Percentiles rank a stretch among this genome's conserved stretches.
These are phyloP conservation scores for Jaminaea rosea DNA, from an alignment of 1,284 basidiomycete genomes.

Conservation along the genomic window DNA sequence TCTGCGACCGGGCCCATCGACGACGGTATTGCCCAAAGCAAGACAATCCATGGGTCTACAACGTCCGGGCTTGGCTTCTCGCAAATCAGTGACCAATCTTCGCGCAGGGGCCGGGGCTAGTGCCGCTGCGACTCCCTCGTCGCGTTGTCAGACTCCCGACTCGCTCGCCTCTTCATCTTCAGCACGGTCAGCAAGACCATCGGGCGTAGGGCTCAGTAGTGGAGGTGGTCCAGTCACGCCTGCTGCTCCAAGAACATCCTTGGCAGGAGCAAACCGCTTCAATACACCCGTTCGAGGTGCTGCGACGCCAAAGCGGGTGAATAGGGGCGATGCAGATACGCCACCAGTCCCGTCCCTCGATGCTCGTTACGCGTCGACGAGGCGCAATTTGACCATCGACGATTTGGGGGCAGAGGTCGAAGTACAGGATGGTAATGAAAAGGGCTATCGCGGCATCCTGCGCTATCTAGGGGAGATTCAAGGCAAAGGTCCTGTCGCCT, in stretches of 20 bases:
- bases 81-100: conserved; percentile 3
- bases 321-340: background rate
- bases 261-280: too few species aligned
- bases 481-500: conserved; percentile 26
- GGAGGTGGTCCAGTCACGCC: too few species aligned
- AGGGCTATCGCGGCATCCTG: conserved; percentile 24
- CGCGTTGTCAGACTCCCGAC: background rate
- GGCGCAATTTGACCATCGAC: conserved; percentile 12
- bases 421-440: conserved; percentile 4
- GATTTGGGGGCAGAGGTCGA: conserved; percentile 33
- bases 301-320: too few species aligned
- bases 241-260: too few species aligned
- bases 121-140: background rate
- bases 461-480: conserved; percentile 38
- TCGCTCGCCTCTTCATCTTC: too few species aligned
- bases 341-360: background rate
- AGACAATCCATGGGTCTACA: too few species aligned
- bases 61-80: too few species aligned
- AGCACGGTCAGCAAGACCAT: too few species aligned
- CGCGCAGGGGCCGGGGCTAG: background rate
- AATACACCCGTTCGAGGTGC: too few species aligned
- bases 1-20: too few species aligned
- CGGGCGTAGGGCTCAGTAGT: too few species aligned
- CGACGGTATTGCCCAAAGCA: too few species aligned
- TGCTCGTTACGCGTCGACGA: background rate